Evolutionary conservation across 371 early-diverging fungal genomes (phyloP), one percentile per base, ranked within the genome.

Genomic region (Mucor racemosus): DNA sequence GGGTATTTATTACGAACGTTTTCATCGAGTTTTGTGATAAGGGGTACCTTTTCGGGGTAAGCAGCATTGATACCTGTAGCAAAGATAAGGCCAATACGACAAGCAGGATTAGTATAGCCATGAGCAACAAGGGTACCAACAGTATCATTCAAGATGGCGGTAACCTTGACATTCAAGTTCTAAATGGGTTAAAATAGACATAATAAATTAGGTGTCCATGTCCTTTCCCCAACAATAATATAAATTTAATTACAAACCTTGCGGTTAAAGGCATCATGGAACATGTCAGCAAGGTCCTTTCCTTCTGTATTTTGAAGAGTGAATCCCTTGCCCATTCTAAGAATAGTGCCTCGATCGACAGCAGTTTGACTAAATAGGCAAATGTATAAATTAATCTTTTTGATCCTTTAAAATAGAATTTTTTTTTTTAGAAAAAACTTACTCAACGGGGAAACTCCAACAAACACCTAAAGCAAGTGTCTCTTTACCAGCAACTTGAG

Each of bases 281-380:
- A 87, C 56, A 95, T 73, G 14, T 84, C 85, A 61, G 92, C 93
- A 56, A 95, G 90, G 70, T 98, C 96, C 60, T 86, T 82, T 54
- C 92, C 95, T 35, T 91, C 91, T 5, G 91, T 89, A 56, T 90
- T 91, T 6, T 86, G 73, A 60, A 88, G 79, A 7, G 84, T 82
- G 68, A 97, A 97, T 8, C 97, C 96, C 84, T 97, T 98, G 72
- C 91, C 95, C 97, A 97, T 97, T 72, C 89, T 84, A 55, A 94
- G 77, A 44, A 95, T 86, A 36, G 78, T 89, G 42, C 95, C 95
- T 58, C 80, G 71, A 69, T 85, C 81, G 11, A 95, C 82, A 60
- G 84, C 81, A 3, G 91, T 91, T 79, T 98, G 97, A 63, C 86
- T 84, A 62, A 65, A 62, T 13, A 38, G 19, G 38, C 58, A 53